Base-by-base conservation (phyloP, 768 basidiomycete species). In the Podaxis mareebaensis region DNA sequence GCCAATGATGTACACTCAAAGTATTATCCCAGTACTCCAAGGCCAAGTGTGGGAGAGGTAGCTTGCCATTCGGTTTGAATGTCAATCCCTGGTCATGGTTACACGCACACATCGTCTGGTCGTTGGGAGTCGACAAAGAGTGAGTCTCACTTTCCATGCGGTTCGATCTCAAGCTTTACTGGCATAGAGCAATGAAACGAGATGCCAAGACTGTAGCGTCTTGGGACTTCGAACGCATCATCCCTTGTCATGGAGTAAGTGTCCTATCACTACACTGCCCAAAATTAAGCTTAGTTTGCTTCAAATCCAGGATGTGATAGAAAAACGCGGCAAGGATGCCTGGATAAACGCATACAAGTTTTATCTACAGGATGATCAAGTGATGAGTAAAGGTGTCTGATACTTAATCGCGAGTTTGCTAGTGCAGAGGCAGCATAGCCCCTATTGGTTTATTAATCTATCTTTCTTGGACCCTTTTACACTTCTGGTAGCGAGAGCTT, bases 191-290 rank as follows among this genome's bases (percentile, higher is more conserved):
- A 7, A 91, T 92, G 89, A 79, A 78, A 51, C 78, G 83, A 22
- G 87, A 90, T 65, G 86, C 83, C 4, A 83, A 80, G 67, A 85
- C 79, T 1, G 91, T 94, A 2, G 79, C 83, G 1, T 79, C 73
- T 0, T 94, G 93, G 93, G 85, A 88, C 66, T 91, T 91, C 69
- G 80, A 87, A 4, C 77, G 86, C 49, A 87, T 91, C 66, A 91
- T 91, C 49, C 88, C 89, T 62, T 92, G 90, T 66, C 90, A 92
- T 72, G 78, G 78, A 30, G 81, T 81, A 67, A 58, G 77, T 68
- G 10, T 22, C 5, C 17, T 49, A 53, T 15, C 56, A 11, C 46
- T 46, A 63, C 39, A 39, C 40, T 30, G 28, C 24, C 48, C 33
- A 26, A 10, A 13, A 20, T 1, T 4, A 3, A 26, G n/a, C 20